Base-by-base conservation (phyloP, 75 land plant genomes). In the Cunninghamia lanceolata region DNA sequence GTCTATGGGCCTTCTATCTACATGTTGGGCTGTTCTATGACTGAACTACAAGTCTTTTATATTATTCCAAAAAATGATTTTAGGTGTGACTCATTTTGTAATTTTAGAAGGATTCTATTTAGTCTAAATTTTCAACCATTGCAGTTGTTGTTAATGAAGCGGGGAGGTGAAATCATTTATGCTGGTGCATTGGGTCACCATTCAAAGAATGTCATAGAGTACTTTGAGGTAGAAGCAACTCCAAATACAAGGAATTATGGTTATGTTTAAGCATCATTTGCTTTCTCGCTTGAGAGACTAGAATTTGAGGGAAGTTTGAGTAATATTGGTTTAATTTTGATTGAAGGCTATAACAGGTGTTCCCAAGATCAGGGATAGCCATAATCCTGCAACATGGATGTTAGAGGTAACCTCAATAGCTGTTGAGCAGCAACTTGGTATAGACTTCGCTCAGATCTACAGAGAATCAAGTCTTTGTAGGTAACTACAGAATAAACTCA, bases 351-450 rank as follows among this genome's bases (percentile, higher is more conserved):
- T 89, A 7, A 68, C 54, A 32, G 89, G 89, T 42, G 89, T 89
- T 16, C 90, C 89, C 4, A 68, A 59, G 32, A 89, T 89, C 82
- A 89, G 16, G 83, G 90, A 89, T 43, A 83, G 83, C 3, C 84
- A 88, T 34, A 89, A 89, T 30, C 86, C 90, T 32, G 79, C 89
- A 21, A 87, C 90, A 25, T 50, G 53, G 53, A 50, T 50, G 53
- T 50, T 50, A 50, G 53, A 50, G 53, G 53, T 50, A 14, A 50
- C 88, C 39, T 74, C 77, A 10, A 11, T 74, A 38, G 39, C 38
- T 74, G 38, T 16, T 74, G 77, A 74, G 77, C 38, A 35, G 19
- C 39, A 74, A 4, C 77, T 74, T 74, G 38, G 39, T 35, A 35
- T 35, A 74, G 39, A 74, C 15, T 50, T 50, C 15, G 53, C 53